phyloP scores from a whole-genome alignment of 2,329 filamentous ascomycete species.

The Lasiodiplodia gonubiensis region DNA sequence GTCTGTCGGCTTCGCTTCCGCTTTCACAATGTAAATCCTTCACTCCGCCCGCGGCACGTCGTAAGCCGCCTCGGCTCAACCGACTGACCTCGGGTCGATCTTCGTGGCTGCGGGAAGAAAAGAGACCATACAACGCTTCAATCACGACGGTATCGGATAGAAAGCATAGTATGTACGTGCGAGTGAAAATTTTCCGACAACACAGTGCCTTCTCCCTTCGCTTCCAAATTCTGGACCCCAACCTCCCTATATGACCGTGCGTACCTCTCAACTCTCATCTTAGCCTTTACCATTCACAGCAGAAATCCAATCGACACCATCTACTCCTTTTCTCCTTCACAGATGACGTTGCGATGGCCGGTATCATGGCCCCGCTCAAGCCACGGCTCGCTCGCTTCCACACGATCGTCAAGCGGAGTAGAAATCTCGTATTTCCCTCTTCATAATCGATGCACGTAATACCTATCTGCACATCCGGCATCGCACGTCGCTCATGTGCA shows the following conservation, averaged over 20 bases:
- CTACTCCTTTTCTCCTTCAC: background rate
- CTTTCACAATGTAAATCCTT: background rate
- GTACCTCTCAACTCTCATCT: background rate
- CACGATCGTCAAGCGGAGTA: background rate
- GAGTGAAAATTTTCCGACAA: background rate
- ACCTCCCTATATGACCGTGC: background rate
- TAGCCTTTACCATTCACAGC: background rate
- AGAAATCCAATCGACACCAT: background rate
- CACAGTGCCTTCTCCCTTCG: background rate
- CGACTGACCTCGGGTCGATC: background rate
- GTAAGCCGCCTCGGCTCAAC: background rate
- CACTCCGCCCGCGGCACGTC: background rate
- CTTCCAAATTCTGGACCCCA: background rate
- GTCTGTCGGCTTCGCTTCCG: background rate
- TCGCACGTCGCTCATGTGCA: background rate
- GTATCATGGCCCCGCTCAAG: background rate
- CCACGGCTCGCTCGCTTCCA: background rate
- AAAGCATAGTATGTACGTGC: background rate
- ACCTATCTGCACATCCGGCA: background rate
- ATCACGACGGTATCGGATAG: background rate
- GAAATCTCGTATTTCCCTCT: background rate
- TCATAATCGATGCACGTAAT: conserved; percentile 4
- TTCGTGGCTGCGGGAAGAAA: background rate
- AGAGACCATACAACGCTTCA: background rate
- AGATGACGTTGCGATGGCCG: background rate